phyloP scores from a whole-genome alignment of 805 yeast species.

The Komagataella ulmi region DNA sequence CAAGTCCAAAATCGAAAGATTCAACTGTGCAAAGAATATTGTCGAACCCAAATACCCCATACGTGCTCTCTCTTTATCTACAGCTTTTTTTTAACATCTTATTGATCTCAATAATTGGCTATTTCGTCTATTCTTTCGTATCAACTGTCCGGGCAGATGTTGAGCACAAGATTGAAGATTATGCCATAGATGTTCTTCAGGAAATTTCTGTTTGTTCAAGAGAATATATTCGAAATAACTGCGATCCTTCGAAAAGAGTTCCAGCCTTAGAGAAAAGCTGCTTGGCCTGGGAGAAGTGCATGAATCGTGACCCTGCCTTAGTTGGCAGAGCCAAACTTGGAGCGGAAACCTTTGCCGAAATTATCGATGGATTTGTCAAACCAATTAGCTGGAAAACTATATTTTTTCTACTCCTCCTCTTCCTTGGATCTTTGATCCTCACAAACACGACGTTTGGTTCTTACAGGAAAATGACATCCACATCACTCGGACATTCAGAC shows the following conservation, averaged over 20 bases:
- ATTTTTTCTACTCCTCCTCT: constrained; percentile 27
- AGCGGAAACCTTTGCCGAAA: constrained; percentile 76
- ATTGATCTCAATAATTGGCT: constrained; percentile 36
- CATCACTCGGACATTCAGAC: constrained; percentile 1
- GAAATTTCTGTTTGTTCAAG: constrained; percentile 59
- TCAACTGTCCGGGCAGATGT: constrained; percentile 53
- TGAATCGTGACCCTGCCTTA: constrained; percentile 60
- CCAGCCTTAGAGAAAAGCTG: constrained; percentile 70
- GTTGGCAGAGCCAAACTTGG: constrained; percentile 56
- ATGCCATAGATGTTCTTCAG: constrained; percentile 43
- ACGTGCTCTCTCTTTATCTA: constrained; percentile 44
- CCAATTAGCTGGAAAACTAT: constrained; percentile 64
- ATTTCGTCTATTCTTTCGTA: constrained; percentile 35
- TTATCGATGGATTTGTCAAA: constrained; percentile 60
- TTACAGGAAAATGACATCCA: constrained; percentile 3
- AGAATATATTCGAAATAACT: constrained; percentile 59
- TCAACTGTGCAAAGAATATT: constrained; percentile 1
- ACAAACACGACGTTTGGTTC: constrained; percentile 37
- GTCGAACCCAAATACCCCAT: constrained; percentile 37
- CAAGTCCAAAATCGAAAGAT: neutral
- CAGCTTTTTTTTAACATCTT: constrained; percentile 48
- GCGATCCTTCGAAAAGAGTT: constrained; percentile 48
- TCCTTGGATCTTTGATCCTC: constrained; percentile 37
- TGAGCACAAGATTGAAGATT: constrained; percentile 49
- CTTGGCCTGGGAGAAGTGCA: constrained; percentile 66